A percentile compares a stretch with the other conserved stretches of the same genome.
Conservation (phyloP, 1,139 yeast species). For the Sugiyamaella grinbergsii region DNA sequence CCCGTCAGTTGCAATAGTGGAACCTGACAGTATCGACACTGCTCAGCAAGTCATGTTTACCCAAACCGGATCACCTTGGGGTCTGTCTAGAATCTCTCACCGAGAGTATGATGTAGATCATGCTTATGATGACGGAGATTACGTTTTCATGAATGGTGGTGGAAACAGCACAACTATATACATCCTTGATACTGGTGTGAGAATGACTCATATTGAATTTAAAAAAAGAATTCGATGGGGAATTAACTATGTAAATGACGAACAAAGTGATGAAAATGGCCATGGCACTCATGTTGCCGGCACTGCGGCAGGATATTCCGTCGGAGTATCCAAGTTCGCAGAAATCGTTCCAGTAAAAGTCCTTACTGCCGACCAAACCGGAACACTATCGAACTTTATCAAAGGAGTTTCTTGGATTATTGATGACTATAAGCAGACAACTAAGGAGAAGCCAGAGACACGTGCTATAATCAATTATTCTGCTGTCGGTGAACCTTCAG, state of each 20-base stretch:
- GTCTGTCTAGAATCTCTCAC: slow-evolving; percentile 56
- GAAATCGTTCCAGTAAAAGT: slow-evolving; percentile 48
- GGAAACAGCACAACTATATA: slow-evolving; percentile 58
- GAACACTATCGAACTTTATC: slow-evolving; percentile 39
- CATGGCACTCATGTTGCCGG: slow-evolving; percentile 51
- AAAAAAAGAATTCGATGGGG: slow-evolving; percentile 49
- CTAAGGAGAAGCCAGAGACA: slow-evolving; percentile 51
- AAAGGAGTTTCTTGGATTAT: slow-evolving; percentile 42
- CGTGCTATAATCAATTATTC: slow-evolving; percentile 91
- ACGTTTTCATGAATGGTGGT: slow-evolving; percentile 52
- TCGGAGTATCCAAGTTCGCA: slow-evolving; percentile 50
- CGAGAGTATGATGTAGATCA: slow-evolving; percentile 25
- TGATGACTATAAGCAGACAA: slow-evolving; percentile 51
- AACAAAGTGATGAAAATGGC: slow-evolving; percentile 43
- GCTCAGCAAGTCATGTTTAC: slow-evolving; percentile 39
- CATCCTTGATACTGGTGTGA: slow-evolving; percentile 54
- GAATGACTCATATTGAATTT: slow-evolving; percentile 52
- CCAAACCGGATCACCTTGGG: slow-evolving; percentile 53
- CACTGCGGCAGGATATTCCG: slow-evolving; percentile 47
- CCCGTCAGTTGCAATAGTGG: slow-evolving; percentile 52
- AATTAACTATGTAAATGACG: slow-evolving; percentile 41
- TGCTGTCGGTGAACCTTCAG: slow-evolving; percentile 83
- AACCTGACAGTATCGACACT: slow-evolving; percentile 47
- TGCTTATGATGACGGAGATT: slow-evolving; percentile 32
- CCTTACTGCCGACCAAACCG: slow-evolving; percentile 40